Percentiles rank a stretch among this genome's conserved stretches.
Evolutionary conservation across 2,329 filamentous ascomycete genomes (phyloP).

Genomic region (Leptographium wingfieldii): DNA sequence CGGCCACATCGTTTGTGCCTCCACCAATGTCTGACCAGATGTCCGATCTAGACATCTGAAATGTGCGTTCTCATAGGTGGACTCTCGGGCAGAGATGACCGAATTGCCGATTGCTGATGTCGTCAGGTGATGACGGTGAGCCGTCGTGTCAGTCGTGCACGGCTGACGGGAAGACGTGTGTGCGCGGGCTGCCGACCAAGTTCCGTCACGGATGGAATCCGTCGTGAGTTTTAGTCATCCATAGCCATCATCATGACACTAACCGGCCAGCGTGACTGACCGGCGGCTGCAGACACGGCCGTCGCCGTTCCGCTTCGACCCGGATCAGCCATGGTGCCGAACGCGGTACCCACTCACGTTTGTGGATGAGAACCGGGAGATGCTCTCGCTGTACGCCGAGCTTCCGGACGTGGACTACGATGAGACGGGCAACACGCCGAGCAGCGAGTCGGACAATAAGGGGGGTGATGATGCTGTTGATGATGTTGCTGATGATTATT

Average conservation of each 20-base stretch:
- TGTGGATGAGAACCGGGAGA: constrained; percentile 2
- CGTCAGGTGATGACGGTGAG: background rate
- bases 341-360: background rate
- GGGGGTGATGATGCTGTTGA: too few relatives aligned
- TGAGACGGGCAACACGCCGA: too few relatives aligned
- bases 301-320: background rate
- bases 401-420: background rate
- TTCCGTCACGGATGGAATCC: constrained; percentile 3
- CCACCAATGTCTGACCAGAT: too few relatives aligned
- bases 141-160: background rate
- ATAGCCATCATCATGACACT: too few relatives aligned
- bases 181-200: background rate
- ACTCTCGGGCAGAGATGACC: background rate
- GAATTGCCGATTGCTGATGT: background rate
- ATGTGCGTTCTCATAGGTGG: background rate
- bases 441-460: too few relatives aligned
- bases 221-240: background rate
- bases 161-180: background rate
- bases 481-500: too few relatives aligned
- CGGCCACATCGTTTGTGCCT: too few relatives aligned
- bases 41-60: too few relatives aligned
- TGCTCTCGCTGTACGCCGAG: background rate
- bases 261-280: background rate
- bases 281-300: background rate
- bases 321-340: constrained; percentile 1